Evolutionary conservation across 352 stramenopile genomes (phyloP), one percentile per base, ranked within the genome.

Genomic region (Saprolegnia parasitica): DNA sequence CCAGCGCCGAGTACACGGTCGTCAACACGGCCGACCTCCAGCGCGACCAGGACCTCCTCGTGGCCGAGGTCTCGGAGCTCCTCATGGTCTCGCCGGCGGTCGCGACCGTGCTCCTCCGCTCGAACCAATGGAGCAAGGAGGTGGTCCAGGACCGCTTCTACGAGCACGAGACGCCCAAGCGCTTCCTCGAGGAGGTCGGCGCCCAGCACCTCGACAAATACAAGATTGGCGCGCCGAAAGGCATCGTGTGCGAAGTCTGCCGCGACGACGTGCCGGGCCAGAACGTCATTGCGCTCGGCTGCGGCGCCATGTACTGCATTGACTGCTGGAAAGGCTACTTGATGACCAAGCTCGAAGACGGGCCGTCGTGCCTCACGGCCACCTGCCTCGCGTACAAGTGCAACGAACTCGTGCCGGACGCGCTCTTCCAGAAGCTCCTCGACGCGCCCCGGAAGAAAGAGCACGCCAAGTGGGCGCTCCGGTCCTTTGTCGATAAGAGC

Each of bases 291-390:
- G 58, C 67, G 16, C 86, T 97, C 77, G 78, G 82, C 4, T 98
- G 91, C 74, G 78, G 80, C 47, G 89, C 97, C 72, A 78, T 78
- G 55, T 97, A 96, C 75, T 97, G 89, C 75, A 72, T 79, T 55
- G 78, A 88, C 24, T 96, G 89, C 72, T 97, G 86, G 84, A 75
- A 78, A 35, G 81, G 85, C 45, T 80, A 80, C 50, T 67, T 79
- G 56, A 52, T 50, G 20, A 56, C 58, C 18, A 73, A 77, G 21
- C 23, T 79, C 13, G 58, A 76, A 21, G 89, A 96, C 67, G 89
- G 89, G 55, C 81, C 87, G 13, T 70, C 74, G 18, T 96, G 83
- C 70, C 77, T 96, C 23, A 75, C 77, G 55, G 76, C 80, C 24
- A 60, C 52, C 1, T 97, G 91, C 73, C 84, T 89, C 29, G 78